A percentile compares a stretch with the other conserved stretches of the same genome.
phyloP scores from a whole-genome alignment of 805 yeast species.

The Lipomyces yamanashiensis region DNA sequence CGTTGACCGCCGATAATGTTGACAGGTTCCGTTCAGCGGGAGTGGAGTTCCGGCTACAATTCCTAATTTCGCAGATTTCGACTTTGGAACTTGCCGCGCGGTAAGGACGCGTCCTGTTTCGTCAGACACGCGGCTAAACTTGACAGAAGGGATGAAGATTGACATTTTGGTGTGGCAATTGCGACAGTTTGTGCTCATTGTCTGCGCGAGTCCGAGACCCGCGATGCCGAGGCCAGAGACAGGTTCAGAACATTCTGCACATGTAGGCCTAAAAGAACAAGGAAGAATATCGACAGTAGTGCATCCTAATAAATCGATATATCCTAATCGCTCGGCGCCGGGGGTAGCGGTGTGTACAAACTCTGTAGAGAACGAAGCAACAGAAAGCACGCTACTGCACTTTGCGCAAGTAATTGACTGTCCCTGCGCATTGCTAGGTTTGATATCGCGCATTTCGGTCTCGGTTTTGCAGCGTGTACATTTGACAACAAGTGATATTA shows the following conservation, averaged over 20 bases:
- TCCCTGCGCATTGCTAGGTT: conserved; percentile 44
- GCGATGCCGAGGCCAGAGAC: conserved; percentile 41
- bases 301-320: conserved; percentile 49
- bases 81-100: conserved; percentile 27
- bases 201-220: conserved; percentile 45
- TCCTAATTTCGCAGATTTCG: conserved; percentile 40
- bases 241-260: conserved; percentile 45
- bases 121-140: conserved; percentile 44
- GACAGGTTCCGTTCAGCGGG: conserved; percentile 48
- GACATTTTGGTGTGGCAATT: conserved; percentile 47
- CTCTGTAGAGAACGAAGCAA: conserved; percentile 46
- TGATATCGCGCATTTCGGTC: conserved; percentile 45
- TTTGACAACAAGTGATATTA: conserved; percentile 45
- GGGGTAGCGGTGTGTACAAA: conserved; percentile 44
- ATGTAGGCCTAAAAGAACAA: conserved; percentile 46
- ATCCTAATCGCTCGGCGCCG: conserved; percentile 41
- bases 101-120: conserved; percentile 27
- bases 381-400: conserved; percentile 46
- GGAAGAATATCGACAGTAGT: conserved; percentile 46
- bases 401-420: conserved; percentile 41
- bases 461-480: conserved; percentile 48
- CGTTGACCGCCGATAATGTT: conserved; percentile 49
- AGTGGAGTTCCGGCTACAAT: conserved; percentile 48
- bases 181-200: conserved; percentile 44
- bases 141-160: conserved; percentile 44